Base-by-base conservation (phyloP, 305 asterid species). In the Ilex paraguariensis region DNA sequence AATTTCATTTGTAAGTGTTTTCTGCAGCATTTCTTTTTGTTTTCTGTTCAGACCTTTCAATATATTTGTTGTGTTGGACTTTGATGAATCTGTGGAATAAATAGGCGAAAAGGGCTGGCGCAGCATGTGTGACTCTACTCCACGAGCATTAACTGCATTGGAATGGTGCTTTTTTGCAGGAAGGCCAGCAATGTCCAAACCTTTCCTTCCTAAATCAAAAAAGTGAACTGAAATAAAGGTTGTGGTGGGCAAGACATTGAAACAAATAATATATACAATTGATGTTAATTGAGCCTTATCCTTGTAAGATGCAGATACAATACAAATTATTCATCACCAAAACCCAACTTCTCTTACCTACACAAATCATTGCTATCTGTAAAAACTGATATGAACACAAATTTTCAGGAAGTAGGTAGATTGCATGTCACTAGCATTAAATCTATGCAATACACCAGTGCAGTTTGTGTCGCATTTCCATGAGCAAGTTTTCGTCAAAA, bases 51-150 rank as follows among this genome's bases (percentile, higher is more conserved):
- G 62, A 60, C 86, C 99, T 57, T 85, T 88, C 64, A 82, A 52
- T 36, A 84, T 70, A 67, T 93, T 84, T 48, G 79, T 64, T 39
- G 73, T 84, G 28, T 77, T 84, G 40, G 94, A 74, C 63, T 69
- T 83, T 14, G 95, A 83, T 13, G 91, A 82, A 44, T 88, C 97
- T 6, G 84, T 82, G 54, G 95, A 86, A 68, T 90, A 81, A 70
- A 94, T 81, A 56, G 99, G 99, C 55, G 99, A 94, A 79, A 94
- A 94, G 17, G 99, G 99, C 77, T 70, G 86, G 62, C 99, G 84
- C 30, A 57, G 66, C 74, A 76, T 69, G 66, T 91, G 81, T 3
- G 82, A 75, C 64, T 87, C 95, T 17, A 49, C 55, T 62, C 84
- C 96, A 11, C 77, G 79, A 30, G 78, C 71, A 45, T 61, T 76